Evolutionary conservation across 139 green algal species (phyloP).

Genomic region (Pleodorina starrii): DNA sequence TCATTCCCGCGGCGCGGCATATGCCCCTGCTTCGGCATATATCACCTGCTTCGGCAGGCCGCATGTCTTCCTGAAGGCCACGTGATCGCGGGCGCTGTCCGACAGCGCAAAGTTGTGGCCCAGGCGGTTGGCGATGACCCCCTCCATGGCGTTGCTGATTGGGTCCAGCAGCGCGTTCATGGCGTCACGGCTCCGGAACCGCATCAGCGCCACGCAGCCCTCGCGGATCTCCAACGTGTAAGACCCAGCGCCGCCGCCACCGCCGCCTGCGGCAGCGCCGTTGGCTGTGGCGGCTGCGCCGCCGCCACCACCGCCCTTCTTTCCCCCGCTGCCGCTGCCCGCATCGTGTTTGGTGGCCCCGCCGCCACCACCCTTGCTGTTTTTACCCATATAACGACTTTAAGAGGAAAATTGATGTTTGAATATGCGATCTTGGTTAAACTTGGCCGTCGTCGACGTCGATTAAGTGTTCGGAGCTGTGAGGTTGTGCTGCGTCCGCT

Average conservation of each 20-base stretch:
- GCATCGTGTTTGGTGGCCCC: neutral
- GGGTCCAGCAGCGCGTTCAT: conserved; percentile 49
- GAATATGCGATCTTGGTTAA: no score
- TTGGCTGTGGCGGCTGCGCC: no score
- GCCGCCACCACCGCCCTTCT: neutral
- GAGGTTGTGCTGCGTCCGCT: no score
- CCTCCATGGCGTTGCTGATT: conserved; percentile 41
- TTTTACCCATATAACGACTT: conserved; percentile 36
- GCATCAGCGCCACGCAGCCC: conserved; percentile 35
- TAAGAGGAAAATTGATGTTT: no score
- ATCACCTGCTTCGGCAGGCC: conserved; percentile 28
- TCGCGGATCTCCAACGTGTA: conserved; percentile 39
- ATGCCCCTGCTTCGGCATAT: no score
- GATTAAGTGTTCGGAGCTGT: no score
- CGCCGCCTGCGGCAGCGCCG: no score
- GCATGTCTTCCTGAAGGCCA: neutral
- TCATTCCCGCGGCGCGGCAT: no score
- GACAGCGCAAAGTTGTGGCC: conserved; percentile 41
- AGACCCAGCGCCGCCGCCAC: neutral
- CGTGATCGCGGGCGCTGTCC: neutral
- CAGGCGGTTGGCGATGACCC: conserved; percentile 43
- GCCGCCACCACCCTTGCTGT: neutral
- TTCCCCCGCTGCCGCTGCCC: neutral
- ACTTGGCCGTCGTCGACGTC: no score
- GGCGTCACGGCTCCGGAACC: conserved; percentile 11